Conservation (phyloP, 129 eudicot species). For the Artemisia argyi region DNA sequence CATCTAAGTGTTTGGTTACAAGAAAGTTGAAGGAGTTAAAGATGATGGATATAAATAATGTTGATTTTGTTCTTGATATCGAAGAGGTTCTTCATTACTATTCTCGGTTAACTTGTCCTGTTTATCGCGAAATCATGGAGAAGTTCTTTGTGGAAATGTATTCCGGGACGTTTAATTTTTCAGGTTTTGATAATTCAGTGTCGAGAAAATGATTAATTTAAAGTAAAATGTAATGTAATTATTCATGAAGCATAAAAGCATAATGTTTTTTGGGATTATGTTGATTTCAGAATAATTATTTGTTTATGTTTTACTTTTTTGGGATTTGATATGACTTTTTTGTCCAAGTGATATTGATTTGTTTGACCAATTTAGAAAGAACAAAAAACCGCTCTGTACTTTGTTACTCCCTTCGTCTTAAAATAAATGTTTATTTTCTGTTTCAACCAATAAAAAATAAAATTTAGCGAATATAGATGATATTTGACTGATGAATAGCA, state of each 20-base stretch:
- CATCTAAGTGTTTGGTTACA: constrained; percentile 34
- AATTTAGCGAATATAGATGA: too few species aligned
- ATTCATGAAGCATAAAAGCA: constrained; percentile 20
- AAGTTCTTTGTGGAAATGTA: constrained; percentile 47
- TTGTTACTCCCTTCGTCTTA: too few species aligned
- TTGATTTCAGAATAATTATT: background rate
- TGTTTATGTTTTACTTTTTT: background rate
- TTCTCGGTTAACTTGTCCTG: constrained; percentile 54
- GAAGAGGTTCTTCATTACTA: constrained; percentile 60
- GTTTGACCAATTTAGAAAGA: background rate
- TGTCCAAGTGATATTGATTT: constrained; percentile 15
- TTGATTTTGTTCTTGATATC: constrained; percentile 46
- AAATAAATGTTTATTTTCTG: background rate
- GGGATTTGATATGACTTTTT: constrained; percentile 23
- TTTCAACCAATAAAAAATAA: too few species aligned
- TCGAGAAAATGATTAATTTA: background rate
- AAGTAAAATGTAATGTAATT: constrained; percentile 16
- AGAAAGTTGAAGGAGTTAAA: constrained; percentile 48
- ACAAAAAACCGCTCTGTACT: too few species aligned
- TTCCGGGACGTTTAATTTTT: constrained; percentile 30
- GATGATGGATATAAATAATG: constrained; percentile 42
- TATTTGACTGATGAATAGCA: too few species aligned
- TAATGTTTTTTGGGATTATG: constrained; percentile 22
- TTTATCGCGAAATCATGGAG: constrained; percentile 52
- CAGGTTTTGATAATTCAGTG: constrained; percentile 18